A percentile compares a stretch with the other conserved stretches of the same genome.
These are phyloP conservation scores for Quercus ilex DNA, from an alignment of 306 rosid genomes.

Conservation along the genomic window DNA sequence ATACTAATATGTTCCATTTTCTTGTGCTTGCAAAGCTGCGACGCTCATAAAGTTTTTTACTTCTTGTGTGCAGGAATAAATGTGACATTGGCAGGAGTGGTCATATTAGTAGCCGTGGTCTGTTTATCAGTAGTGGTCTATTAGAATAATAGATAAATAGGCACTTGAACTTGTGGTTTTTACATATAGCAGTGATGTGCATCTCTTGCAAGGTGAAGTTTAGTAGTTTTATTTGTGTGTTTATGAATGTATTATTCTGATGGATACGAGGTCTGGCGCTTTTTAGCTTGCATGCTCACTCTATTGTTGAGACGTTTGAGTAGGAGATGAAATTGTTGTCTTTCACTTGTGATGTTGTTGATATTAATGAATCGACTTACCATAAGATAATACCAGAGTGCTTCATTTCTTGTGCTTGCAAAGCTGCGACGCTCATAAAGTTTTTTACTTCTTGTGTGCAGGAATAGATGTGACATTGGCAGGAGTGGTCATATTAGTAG, in stretches of 20 bases:
- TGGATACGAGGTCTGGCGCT: neutral
- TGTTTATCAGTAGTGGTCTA: constrained; percentile 12
- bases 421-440: too few relatives aligned
- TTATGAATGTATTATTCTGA: neutral
- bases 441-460: constrained; percentile 15
- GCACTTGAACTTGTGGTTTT: neutral
- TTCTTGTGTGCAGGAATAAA: constrained; percentile 36
- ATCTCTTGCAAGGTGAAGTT: neutral
- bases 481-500: neutral
- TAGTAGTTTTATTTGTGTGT: neutral
- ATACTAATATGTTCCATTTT: neutral
- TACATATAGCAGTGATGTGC: neutral
- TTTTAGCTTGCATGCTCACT: neutral
- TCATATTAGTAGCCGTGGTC: neutral
- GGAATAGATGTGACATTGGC: constrained; percentile 28
- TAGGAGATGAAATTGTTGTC: neutral
- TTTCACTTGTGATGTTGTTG: neutral
- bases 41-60: neutral
- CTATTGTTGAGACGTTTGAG: neutral
- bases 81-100: constrained; percentile 1
- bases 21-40: neutral
- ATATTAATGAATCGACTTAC: neutral
- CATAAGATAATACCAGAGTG: neutral
- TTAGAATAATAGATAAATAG: neutral
- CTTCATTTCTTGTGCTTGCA: neutral